Conservation (phyloP, 164 flowering plant genomes). For the Umbellularia californica region DNA sequence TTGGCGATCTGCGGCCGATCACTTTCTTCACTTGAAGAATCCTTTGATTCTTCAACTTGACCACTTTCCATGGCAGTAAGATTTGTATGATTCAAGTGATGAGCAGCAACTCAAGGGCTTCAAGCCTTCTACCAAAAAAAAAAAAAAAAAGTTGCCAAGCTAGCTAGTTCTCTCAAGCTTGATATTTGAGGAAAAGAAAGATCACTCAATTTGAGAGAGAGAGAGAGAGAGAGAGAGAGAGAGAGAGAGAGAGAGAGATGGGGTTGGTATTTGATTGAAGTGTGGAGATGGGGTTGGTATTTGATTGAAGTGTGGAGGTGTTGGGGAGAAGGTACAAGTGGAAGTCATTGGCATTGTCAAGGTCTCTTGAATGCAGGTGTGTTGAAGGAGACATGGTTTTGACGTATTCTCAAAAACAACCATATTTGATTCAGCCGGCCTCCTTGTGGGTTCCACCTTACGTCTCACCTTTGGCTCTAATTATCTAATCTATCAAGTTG, state of each 20-base stretch:
- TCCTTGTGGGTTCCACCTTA: background rate
- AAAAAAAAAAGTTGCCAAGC: too few species aligned
- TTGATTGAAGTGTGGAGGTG: background rate
- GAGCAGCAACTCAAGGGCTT: too few species aligned
- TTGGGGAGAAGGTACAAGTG: constrained; percentile 3
- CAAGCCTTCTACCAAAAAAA: too few species aligned
- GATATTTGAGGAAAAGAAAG: background rate
- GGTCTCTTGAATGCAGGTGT: background rate
- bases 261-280: background rate
- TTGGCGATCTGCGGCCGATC: constrained; percentile 16
- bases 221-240: background rate
- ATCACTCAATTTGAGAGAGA: background rate
- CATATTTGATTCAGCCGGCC: constrained; percentile 1
- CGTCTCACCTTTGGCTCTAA: background rate
- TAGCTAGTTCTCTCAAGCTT: too few species aligned
- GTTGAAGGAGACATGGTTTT: constrained; percentile 2
- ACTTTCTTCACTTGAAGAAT: constrained; percentile 26
- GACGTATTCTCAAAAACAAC: background rate
- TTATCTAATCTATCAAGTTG: too few species aligned
- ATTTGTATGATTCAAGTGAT: background rate
- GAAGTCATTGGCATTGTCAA: constrained; percentile 1
- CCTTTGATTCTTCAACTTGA: constrained; percentile 19
- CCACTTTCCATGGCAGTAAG: constrained; percentile 20
- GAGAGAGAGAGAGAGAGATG: constrained; percentile 5
- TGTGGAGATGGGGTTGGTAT: constrained; percentile 7